Evolutionary conservation across 2,329 filamentous ascomycete species (phyloP).

Genomic region (Fusarium caatingaense): DNA sequence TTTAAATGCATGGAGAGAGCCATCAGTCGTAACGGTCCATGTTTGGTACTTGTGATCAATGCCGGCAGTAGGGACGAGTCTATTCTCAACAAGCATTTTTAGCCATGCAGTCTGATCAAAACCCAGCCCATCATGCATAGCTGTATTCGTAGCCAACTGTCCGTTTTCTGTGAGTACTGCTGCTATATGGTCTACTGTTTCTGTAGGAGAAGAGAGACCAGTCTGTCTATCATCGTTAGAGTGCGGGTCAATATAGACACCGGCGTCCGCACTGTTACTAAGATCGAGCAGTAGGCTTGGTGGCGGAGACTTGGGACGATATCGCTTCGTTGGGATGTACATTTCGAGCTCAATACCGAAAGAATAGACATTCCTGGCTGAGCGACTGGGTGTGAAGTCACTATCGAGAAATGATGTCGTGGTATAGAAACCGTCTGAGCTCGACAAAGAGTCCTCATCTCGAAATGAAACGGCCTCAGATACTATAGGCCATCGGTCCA

Average conservation of each 20-base stretch:
- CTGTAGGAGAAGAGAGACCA: background rate
- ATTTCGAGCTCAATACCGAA: constrained; percentile 41
- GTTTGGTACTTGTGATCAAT: constrained; percentile 14
- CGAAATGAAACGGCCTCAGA: background rate
- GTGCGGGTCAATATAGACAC: background rate
- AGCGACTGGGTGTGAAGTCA: background rate
- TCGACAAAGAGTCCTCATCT: background rate
- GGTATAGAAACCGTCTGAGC: background rate
- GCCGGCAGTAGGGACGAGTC: background rate
- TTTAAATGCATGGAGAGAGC: background rate
- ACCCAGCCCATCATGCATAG: background rate
- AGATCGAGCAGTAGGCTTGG: background rate
- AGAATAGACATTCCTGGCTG: constrained; percentile 18
- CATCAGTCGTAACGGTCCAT: constrained; percentile 23
- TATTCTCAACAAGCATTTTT: constrained; percentile 5
- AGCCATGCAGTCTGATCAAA: background rate
- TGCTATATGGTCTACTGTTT: background rate
- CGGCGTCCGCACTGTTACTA: background rate
- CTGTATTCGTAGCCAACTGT: background rate
- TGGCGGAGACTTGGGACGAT: background rate
- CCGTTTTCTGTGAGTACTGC: background rate
- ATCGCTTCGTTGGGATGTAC: constrained; percentile 5
- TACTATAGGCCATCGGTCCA: constrained; percentile 11
- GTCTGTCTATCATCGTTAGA: constrained; percentile 18
- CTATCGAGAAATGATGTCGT: background rate